Percentiles rank a stretch among this genome's conserved stretches.
phyloP scores from a whole-genome alignment of 1,139 yeast genomes.

The Hyphopichia fennica region DNA sequence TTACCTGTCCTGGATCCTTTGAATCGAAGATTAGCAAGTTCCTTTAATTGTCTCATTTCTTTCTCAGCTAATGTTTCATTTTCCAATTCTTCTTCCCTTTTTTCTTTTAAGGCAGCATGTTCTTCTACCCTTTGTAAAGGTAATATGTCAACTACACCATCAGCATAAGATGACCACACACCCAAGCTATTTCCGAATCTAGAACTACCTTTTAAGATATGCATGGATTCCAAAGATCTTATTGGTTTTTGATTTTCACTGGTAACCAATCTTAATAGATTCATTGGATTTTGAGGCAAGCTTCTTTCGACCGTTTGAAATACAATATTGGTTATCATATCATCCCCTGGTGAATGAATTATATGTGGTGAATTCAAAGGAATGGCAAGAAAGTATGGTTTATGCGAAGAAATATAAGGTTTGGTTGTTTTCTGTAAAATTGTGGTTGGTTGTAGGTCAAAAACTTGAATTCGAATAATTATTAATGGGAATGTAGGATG shows the following conservation, averaged over 20 bases:
- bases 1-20: conserved; percentile 49
- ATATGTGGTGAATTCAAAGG: conserved; percentile 68
- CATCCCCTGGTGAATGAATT: conserved; percentile 55
- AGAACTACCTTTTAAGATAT: conserved; percentile 59
- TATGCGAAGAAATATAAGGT: conserved; percentile 51
- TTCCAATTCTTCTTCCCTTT: conserved; percentile 4
- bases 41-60: conserved; percentile 21
- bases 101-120: conserved; percentile 21
- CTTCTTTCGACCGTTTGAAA: conserved; percentile 59
- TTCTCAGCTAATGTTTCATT: conserved; percentile 10
- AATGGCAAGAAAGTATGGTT: conserved; percentile 64
- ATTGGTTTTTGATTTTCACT: conserved; percentile 46
- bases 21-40: conserved; percentile 53
- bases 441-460: conserved; percentile 46
- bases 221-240: conserved; percentile 53
- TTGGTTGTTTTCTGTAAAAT: conserved; percentile 14
- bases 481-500: conserved; percentile 64
- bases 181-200: conserved; percentile 62
- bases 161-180: conserved; percentile 71
- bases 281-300: conserved; percentile 40
- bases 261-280: conserved; percentile 26
- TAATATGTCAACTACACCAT: conserved; percentile 58
- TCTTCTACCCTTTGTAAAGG: conserved; percentile 50
- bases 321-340: conserved; percentile 51
- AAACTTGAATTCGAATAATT: conserved; percentile 65